Evolutionary conservation across 2,329 filamentous ascomycete species (phyloP).

Genomic region (Trichoderma polysporum): DNA sequence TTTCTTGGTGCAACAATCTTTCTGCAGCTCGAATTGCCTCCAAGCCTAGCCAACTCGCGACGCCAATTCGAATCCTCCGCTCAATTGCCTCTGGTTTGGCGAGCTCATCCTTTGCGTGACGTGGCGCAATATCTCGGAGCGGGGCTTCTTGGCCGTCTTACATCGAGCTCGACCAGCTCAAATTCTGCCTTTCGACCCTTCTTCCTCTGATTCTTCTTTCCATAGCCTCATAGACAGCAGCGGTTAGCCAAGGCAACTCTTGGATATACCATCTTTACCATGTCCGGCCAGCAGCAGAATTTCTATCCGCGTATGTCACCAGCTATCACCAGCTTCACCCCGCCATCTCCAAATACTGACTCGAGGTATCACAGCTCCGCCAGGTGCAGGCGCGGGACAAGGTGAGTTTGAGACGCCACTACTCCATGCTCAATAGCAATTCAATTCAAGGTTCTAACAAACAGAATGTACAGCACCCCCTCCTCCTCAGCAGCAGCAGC

Average conservation of each 20-base stretch:
- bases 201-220: background rate
- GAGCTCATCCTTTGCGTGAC: background rate
- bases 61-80: background rate
- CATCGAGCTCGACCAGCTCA: constrained; percentile 4
- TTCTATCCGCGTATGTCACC: constrained; percentile 50
- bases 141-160: constrained; percentile 9
- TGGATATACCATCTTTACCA: constrained; percentile 25
- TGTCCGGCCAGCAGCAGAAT: constrained; percentile 43
- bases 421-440: background rate
- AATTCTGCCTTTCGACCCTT: background rate
- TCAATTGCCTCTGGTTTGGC: background rate
- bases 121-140: background rate
- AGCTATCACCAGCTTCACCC: background rate
- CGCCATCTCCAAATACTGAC: constrained; percentile 13
- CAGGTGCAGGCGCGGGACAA: constrained; percentile 37
- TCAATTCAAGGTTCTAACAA: constrained; percentile 3
- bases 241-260: background rate
- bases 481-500: no score
- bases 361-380: constrained; percentile 39
- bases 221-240: background rate
- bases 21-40: background rate
- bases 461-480: constrained; percentile 17
- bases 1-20: background rate
- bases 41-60: background rate
- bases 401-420: background rate